These are phyloP conservation scores for Pseudonitzschia multistriata DNA, from an alignment of 108 stramenopile genomes.

Conservation along the genomic window DNA sequence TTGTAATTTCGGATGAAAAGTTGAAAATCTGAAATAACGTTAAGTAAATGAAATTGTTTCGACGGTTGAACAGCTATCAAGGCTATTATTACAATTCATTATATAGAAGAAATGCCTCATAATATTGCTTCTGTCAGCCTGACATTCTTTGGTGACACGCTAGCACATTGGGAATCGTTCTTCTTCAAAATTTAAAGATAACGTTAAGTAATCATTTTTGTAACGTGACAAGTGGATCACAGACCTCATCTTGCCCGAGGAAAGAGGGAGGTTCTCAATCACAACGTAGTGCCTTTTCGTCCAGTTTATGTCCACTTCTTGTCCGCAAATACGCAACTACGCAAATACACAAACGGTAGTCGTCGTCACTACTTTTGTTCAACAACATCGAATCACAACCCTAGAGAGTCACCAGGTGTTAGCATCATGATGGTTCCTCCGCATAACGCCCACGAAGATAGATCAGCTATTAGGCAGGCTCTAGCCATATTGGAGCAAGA, in stretches of 20 bases:
- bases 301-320: too few relatives aligned
- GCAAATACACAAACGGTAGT: too few relatives aligned
- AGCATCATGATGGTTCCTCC: neutral
- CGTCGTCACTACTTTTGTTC: too few relatives aligned
- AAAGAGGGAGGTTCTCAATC: too few relatives aligned
- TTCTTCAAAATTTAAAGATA: neutral
- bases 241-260: too few relatives aligned
- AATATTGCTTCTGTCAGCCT: neutral
- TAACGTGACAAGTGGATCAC: neutral
- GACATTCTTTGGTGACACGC: neutral
- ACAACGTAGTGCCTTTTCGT: too few relatives aligned
- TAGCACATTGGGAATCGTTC: neutral
- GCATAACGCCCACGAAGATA: neutral
- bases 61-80: neutral
- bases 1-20: too few relatives aligned
- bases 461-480: slow-evolving; percentile 4
- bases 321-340: too few relatives aligned
- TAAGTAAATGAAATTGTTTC: neutral
- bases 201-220: neutral
- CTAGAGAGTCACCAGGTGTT: too few relatives aligned
- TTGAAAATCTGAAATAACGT: neutral
- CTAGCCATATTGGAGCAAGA: slow-evolving; percentile 10
- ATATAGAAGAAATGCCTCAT: neutral
- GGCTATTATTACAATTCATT: neutral
- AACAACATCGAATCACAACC: too few relatives aligned